Conservation (phyloP, 805 yeast species). For the Ogataea paraovalis region DNA sequence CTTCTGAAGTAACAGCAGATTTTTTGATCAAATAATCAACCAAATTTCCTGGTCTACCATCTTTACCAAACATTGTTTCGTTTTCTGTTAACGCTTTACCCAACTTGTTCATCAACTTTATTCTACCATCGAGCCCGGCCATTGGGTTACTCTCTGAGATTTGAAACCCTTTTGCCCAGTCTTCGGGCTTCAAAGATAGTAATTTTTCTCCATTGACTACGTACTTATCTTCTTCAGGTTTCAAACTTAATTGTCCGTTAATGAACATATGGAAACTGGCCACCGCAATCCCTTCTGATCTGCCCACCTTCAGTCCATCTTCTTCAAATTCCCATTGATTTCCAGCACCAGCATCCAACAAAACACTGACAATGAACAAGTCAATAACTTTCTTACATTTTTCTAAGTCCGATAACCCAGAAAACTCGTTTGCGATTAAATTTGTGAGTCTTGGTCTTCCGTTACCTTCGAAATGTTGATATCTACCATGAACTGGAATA, state of each 20-base stretch:
- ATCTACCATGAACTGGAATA: constrained; percentile 66
- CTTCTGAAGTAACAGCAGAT: constrained; percentile 16
- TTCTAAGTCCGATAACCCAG: constrained; percentile 32
- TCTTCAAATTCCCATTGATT: constrained; percentile 50
- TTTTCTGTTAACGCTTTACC: constrained; percentile 43
- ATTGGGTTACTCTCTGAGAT: constrained; percentile 44
- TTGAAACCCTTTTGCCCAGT: constrained; percentile 44
- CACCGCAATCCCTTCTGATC: constrained; percentile 65
- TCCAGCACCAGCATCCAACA: constrained; percentile 70
- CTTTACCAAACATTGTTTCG: constrained; percentile 36
- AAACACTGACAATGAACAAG: constrained; percentile 54
- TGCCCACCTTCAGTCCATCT: constrained; percentile 30
- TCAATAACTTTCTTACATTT: constrained; percentile 53
- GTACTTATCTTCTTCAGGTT: constrained; percentile 29
- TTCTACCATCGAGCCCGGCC: constrained; percentile 53
- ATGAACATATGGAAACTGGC: constrained; percentile 54
- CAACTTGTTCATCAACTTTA: constrained; percentile 40
- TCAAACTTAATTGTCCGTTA: constrained; percentile 39
- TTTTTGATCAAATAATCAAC: constrained; percentile 42
- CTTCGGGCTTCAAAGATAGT: constrained; percentile 30
- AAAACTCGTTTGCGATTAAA: constrained; percentile 37
- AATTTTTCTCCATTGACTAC: constrained; percentile 44
- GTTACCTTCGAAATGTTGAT: constrained; percentile 60
- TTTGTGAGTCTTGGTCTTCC: constrained; percentile 40
- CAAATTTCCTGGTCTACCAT: constrained; percentile 43